Evolutionary conservation across 2,329 filamentous ascomycete species (phyloP).

Genomic region (Arachnomyces sp.): DNA sequence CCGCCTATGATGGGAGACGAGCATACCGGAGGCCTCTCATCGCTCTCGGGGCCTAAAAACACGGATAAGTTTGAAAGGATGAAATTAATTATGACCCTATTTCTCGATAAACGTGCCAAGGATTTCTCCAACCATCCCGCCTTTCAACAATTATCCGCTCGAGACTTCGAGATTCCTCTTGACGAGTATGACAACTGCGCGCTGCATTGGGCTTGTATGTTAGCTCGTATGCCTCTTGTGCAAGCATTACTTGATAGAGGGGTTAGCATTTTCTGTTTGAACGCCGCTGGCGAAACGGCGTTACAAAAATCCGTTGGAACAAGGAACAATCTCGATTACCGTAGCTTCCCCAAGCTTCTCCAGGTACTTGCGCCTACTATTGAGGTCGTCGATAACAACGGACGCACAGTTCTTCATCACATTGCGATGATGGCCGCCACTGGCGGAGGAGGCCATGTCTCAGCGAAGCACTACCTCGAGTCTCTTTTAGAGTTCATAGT

Average conservation of each 20-base stretch:
- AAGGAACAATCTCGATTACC: conserved; percentile 87
- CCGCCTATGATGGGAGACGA: conserved; percentile 23
- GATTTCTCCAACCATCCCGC: conserved; percentile 70
- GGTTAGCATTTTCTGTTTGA: conserved; percentile 80
- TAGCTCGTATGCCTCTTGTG: conserved; percentile 76
- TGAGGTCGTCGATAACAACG: conserved; percentile 80
- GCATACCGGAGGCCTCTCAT: conserved; percentile 28
- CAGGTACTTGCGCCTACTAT: conserved; percentile 86
- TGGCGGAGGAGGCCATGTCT: conserved; percentile 78
- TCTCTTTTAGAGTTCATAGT: conserved; percentile 91
- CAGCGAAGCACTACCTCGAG: conserved; percentile 89
- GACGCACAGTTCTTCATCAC: conserved; percentile 87
- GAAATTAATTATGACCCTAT: conserved; percentile 71
- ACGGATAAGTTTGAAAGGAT: conserved; percentile 72
- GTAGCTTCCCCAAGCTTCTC: conserved; percentile 81
- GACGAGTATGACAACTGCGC: conserved; percentile 80
- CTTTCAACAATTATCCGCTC: conserved; percentile 64
- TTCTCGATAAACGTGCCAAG: conserved; percentile 63
- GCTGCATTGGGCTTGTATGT: conserved; percentile 90
- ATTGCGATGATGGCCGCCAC: conserved; percentile 94
- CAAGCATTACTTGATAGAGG: conserved; percentile 74
- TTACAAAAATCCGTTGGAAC: conserved; percentile 88
- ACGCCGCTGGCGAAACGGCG: conserved; percentile 82
- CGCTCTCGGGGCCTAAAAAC: conserved; percentile 45
- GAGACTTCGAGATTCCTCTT: conserved; percentile 86